Evolutionary conservation across 2,329 filamentous ascomycete genomes (phyloP), one percentile per base, ranked within the genome.

Genomic region (Beauveria pseudobassiana): DNA sequence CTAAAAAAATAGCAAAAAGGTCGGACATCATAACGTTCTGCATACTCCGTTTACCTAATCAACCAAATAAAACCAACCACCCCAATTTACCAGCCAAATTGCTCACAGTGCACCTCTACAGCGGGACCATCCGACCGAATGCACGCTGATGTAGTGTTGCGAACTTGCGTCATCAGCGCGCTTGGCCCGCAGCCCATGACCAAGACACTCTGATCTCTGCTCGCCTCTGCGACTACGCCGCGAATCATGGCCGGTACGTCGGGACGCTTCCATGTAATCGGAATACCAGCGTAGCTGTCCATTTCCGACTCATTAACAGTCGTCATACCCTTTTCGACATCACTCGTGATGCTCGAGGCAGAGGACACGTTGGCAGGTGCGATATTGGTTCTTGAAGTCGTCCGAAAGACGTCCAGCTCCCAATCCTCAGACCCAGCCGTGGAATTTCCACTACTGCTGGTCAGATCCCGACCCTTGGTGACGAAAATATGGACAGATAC

Each of bases 51-150:
- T 30, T 55, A 34, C 52, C 38, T 58, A 6, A 28, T 26, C 40
- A 53, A 48, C 10, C 40, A 61, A 28, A 61, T 38, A 40, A 30
- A 49, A 20, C n/a, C n/a, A 26, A 51, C n/a, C 3, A 22, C 16
- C 16, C 5, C 4, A 18, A 2, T 26, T 69, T 64, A 78, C 76
- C 76, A 78, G 5, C 73, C 77, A 68, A 80, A 80, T 49, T 77
- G 71, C 69, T 82, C 80, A 58, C 76, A 77, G 69, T 82, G 78
- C 16, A 82, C 69, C 64, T 80, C 78, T 3, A 82, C 69, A 28
- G 74, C 74, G 2, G 78, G 77, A 1, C 78, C 78, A 8, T 73
- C 70, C 0, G 68, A 57, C 24, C 68, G 71, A 52, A 82, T 79
- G 59, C 70, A 73, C 14, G 66, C 66, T 1, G 77, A 76, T 0